A percentile compares a stretch with the other conserved stretches of the same genome.
phyloP scores from a whole-genome alignment of 495 filamentous ascomycete species.

The Collariella sp. region DNA sequence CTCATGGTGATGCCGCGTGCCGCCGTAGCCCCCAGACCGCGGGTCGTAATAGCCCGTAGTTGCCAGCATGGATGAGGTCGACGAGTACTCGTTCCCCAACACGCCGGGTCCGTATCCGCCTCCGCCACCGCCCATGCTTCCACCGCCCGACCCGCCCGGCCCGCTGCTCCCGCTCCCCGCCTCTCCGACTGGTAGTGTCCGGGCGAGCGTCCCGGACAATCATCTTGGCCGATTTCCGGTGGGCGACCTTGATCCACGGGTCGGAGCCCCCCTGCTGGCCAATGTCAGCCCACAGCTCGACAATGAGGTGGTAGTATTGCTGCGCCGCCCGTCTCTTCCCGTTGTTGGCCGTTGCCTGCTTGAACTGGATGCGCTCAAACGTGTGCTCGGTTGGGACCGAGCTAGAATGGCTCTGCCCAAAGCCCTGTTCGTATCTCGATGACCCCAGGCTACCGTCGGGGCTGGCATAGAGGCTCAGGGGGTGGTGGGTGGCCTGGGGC shows the following conservation, averaged over 20 bases:
- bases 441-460: slow-evolving; percentile 33
- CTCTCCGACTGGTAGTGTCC: slow-evolving; percentile 87
- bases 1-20: slow-evolving; percentile 36
- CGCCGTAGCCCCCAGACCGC: slow-evolving; percentile 29
- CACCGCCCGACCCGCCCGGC: slow-evolving; percentile 51
- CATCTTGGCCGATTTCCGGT: slow-evolving; percentile 71
- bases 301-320: slow-evolving; percentile 87
- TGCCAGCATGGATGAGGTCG: slow-evolving; percentile 27
- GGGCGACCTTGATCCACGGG: slow-evolving; percentile 69
- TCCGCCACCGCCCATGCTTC: slow-evolving; percentile 40
- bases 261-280: slow-evolving; percentile 33
- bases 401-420: slow-evolving; percentile 28
- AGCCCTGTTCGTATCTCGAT: slow-evolving; percentile 35
- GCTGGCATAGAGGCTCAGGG: slow-evolving; percentile 25
- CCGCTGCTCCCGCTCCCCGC: slow-evolving; percentile 66
- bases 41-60: slow-evolving; percentile 29
- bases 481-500: slow-evolving; percentile 40
- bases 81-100: slow-evolving; percentile 30
- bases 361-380: slow-evolving; percentile 95
- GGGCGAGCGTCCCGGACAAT: slow-evolving; percentile 90
- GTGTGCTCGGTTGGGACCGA: slow-evolving; percentile 51
- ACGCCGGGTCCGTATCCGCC: slow-evolving; percentile 34
- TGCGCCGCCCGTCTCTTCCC: slow-evolving; percentile 86
- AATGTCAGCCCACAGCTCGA: slow-evolving; percentile 80
- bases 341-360: slow-evolving; percentile 92